phyloP scores from a whole-genome alignment of 306 rosid species.

The Lagenaria siceraria region DNA sequence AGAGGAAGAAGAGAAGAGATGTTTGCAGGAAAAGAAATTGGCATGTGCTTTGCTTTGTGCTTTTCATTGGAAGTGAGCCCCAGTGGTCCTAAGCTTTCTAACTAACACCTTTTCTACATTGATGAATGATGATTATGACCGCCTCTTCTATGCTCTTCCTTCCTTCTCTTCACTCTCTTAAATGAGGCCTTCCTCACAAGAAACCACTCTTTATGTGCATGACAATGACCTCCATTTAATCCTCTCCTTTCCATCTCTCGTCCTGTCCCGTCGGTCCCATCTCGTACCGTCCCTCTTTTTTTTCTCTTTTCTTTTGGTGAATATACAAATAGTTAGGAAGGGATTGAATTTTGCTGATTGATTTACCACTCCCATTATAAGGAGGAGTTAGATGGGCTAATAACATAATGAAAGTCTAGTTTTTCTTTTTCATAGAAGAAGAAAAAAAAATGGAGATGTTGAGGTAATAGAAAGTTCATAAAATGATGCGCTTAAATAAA shows the following conservation, averaged over 20 bases:
- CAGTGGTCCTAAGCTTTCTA: conserved; percentile 7
- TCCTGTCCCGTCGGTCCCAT: not conserved
- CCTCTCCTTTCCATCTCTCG: not conserved
- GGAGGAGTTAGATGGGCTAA: too few species aligned
- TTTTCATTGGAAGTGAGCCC: not conserved
- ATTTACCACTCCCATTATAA: not conserved
- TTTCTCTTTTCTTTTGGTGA: not conserved
- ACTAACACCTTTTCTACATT: conserved; percentile 1
- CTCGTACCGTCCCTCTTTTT: not conserved
- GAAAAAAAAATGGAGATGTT: not conserved
- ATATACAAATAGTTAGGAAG: not conserved
- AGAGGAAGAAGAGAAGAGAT: not conserved
- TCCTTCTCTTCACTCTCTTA: not conserved
- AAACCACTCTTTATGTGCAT: not conserved
- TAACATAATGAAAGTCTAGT: too few species aligned
- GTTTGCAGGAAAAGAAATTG: not conserved
- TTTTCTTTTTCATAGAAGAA: too few species aligned
- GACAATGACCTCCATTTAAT: conserved; percentile 6
- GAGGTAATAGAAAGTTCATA: not conserved
- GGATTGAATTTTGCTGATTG: not conserved
- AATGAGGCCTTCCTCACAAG: not conserved
- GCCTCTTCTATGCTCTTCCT: not conserved
- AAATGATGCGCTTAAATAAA: too few species aligned
- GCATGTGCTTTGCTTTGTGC: conserved; percentile 8
- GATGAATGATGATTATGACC: not conserved